Conservation (phyloP, 371 early-diverging fungal species). For the Zancudomyces culisetae region DNA sequence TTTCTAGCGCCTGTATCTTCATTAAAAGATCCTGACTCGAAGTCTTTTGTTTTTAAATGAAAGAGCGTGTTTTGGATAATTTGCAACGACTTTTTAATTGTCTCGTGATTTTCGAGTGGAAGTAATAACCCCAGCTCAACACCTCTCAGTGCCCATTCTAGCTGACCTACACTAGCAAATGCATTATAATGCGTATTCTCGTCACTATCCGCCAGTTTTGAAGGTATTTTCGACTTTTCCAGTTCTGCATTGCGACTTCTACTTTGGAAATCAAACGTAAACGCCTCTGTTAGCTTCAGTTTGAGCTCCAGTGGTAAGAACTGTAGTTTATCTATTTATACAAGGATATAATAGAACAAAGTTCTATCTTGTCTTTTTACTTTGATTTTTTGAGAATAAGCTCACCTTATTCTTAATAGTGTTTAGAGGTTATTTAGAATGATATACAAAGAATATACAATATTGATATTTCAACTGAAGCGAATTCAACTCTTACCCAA, state of each 20-base stretch:
- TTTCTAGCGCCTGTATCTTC: neutral
- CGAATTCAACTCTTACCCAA: no score
- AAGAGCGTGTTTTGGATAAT: neutral
- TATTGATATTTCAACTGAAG: no score
- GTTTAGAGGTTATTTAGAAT: no score
- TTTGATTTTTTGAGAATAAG: no score
- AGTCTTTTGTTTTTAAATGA: neutral
- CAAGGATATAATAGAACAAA: no score
- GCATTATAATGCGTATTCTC: neutral
- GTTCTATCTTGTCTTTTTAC: no score
- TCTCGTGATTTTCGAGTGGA: neutral
- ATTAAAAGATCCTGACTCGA: neutral
- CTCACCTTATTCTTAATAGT: no score
- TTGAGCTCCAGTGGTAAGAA: neutral
- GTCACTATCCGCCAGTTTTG: neutral
- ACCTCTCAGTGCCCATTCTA: neutral
- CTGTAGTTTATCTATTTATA: neutral
- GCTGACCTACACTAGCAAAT: slow-evolving; percentile 3
- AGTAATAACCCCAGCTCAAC: slow-evolving; percentile 1
- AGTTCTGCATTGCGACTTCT: neutral
- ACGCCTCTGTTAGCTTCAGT: neutral
- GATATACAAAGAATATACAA: no score
- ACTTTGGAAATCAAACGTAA: neutral
- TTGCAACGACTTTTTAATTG: neutral
- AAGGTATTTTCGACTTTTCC: neutral